Evolutionary conservation across 2,329 filamentous ascomycete genomes (phyloP).

Genomic region (Arthrobotrys entomopaga): DNA sequence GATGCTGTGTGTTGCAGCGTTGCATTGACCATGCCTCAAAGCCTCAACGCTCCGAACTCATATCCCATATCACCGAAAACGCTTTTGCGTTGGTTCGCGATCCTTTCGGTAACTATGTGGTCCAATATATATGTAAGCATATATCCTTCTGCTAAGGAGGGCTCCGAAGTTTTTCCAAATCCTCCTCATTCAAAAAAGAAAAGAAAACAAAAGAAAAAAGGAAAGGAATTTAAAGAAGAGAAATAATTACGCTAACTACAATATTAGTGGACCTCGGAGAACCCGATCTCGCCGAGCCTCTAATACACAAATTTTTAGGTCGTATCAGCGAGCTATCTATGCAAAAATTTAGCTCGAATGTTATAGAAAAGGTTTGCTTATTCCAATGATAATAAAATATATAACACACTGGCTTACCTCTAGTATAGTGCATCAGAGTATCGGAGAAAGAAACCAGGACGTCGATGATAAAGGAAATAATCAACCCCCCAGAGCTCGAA

Average conservation of each 20-base stretch:
- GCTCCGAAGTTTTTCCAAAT: no score
- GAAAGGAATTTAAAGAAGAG: no score
- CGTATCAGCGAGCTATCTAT: slow-evolving; percentile 79
- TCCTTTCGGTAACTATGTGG: slow-evolving; percentile 97
- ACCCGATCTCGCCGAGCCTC: slow-evolving; percentile 83
- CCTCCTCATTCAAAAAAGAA: no score
- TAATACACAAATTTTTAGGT: slow-evolving; percentile 82
- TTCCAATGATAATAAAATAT: background rate
- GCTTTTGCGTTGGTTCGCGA: slow-evolving; percentile 92
- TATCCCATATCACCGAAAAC: slow-evolving; percentile 85
- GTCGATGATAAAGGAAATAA: slow-evolving; percentile 85
- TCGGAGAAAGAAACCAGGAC: slow-evolving; percentile 78
- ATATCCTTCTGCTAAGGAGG: background rate
- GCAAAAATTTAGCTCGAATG: slow-evolving; percentile 99
- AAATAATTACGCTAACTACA: background rate
- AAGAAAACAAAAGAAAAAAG: no score
- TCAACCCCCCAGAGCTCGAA: slow-evolving; percentile 79
- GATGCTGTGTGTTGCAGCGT: slow-evolving; percentile 96
- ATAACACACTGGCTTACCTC: slow-evolving; percentile 21
- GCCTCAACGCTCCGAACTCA: slow-evolving; percentile 85
- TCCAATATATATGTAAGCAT: slow-evolving; percentile 82
- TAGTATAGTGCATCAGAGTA: slow-evolving; percentile 76
- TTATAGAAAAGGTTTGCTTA: slow-evolving; percentile 81
- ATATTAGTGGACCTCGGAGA: slow-evolving; percentile 82
- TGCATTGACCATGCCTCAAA: slow-evolving; percentile 97